Evolutionary conservation across 495 filamentous ascomycete species (phyloP), one percentile per base, ranked within the genome.

Genomic region (Lepraria neglecta): DNA sequence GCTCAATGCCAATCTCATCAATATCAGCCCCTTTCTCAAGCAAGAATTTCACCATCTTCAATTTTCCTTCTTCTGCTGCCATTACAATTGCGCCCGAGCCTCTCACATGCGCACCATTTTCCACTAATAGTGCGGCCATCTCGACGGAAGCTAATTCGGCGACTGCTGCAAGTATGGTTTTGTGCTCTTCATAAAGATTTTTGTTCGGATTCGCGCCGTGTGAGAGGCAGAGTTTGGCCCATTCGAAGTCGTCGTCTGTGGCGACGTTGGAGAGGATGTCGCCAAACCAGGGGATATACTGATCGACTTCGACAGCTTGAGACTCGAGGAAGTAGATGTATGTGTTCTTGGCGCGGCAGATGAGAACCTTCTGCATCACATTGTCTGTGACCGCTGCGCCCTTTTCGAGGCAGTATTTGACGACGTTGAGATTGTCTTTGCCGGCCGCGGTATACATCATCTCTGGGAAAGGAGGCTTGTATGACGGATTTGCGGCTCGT

Each of bases 11-110:
- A 7, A 65, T 21, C 53, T 65, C 59, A 46, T 65, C 55, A 11
- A 58, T 31, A 65, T 35, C 59, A 15, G 63, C 59, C 21, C 63
- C 63, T 10, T 44, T 38, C 27, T 62, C 59, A 30, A 62, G 59
- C 53, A 65, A 53, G 11, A 42, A 51, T 42, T 44, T 28, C 43
- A 65, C 63, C 63, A 65, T 58, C 21, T 58, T 51, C 15, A 65
- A 21, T 17, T 65, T 44, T 10, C 51, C 58, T 15, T 31, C 30
- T n/a, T 52, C 63, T 15, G 63, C 63, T 17, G 63, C 63, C 40
- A 44, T 44, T 17, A 47, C n/a, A 43, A 61, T 33, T 53, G 58
- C 58, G 3, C 21, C 56, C 21, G 47, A 54, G 15, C 35, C 48
- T 19, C 17, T 38, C 21, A 61, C 31, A 19, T 27, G 48, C 53